Evolutionary conservation across 352 stramenopile genomes (phyloP), one percentile per base, ranked within the genome.

Genomic region (Blastocystis sp.): DNA sequence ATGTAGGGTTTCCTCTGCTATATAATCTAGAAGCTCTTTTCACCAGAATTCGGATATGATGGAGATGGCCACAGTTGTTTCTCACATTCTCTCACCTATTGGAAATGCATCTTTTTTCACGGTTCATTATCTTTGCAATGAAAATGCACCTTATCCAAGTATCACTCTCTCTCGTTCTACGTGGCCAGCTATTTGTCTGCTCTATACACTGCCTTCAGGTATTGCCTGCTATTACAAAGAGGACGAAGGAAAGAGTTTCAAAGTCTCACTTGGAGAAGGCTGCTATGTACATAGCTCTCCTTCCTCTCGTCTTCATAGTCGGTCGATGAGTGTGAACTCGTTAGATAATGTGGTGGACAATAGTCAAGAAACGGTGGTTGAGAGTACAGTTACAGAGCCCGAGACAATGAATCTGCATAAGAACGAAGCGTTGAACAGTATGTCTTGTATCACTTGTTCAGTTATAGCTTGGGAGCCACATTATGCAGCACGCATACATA

Each of bases 101-200:
- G 47, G 41, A 4, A 84, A 84, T 43, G 73, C 47, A 18, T 45
- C 73, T 8, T 61, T 66, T 55, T 88, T 76, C 63, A 76, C 55
- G 0, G 37, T 90, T 20, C 70, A 89, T 34, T 90, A 43, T 41
- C 59, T 90, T 23, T 88, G 63, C 47, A 68, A 56, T 39, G 34
- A 79, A 34, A 54, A 50, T 41, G 34, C 64, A 20, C 89, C 89
- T 3, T 91, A 91, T 61, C 89, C 89, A 15, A 69, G 77, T 43
- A 37, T 89, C n/a, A 66, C 76, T 56, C 79, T 91, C 18, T 50
- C 61, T 26, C 37, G 89, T 50, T n/a, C 87, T 34, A 76, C 87
- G 9, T 91, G 89, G 89, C 45, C 89, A 29, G 89, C 87, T 41
- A 68, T 91, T 37, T 87, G 90, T 87, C 55, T 90, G 23, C 45